These are phyloP conservation scores for Suillus occidentalis DNA, from an alignment of 768 basidiomycete species.

Conservation along the genomic window DNA sequence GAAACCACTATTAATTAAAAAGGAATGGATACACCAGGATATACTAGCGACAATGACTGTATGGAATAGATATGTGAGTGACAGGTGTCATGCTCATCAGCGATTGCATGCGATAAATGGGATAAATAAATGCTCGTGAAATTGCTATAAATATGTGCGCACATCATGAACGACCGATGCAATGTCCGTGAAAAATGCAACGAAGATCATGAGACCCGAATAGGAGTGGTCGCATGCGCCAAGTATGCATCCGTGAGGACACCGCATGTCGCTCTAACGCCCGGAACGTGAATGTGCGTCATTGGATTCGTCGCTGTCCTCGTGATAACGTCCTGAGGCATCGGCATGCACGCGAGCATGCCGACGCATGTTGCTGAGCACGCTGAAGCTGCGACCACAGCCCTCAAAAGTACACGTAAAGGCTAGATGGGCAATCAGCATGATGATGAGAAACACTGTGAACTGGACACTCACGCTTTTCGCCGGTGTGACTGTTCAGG, in stretches of 20 bases:
- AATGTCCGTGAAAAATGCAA: slow-evolving; percentile 10
- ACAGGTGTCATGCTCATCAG: background rate
- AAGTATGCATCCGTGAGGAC: background rate
- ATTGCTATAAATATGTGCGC: background rate
- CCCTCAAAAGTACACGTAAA: slow-evolving; percentile 73
- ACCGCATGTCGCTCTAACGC: slow-evolving; percentile 5
- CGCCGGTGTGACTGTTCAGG: slow-evolving; percentile 81
- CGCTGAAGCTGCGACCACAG: slow-evolving; percentile 82
- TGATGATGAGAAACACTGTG: slow-evolving; percentile 14
- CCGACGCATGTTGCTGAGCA: slow-evolving; percentile 86
- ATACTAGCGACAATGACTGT: background rate
- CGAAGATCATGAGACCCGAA: slow-evolving; percentile 3
- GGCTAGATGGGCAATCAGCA: slow-evolving; percentile 40
- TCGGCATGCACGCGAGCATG: slow-evolving; percentile 73
- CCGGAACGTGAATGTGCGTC: slow-evolving; percentile 33
- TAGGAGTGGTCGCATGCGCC: background rate
- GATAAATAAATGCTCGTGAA: slow-evolving; percentile 15
- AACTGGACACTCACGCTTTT: slow-evolving; percentile 64
- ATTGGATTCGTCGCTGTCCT: slow-evolving; percentile 47
- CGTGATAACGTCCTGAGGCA: slow-evolving; percentile 32
- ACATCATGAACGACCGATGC: slow-evolving; percentile 15
- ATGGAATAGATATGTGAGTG: slow-evolving; percentile 1
- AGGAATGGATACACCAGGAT: background rate
- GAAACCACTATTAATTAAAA: slow-evolving; percentile 2
- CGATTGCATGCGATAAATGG: slow-evolving; percentile 15